Evolutionary conservation across 345 rosid genomes (phyloP).

Genomic region (Syzygium jambos): DNA sequence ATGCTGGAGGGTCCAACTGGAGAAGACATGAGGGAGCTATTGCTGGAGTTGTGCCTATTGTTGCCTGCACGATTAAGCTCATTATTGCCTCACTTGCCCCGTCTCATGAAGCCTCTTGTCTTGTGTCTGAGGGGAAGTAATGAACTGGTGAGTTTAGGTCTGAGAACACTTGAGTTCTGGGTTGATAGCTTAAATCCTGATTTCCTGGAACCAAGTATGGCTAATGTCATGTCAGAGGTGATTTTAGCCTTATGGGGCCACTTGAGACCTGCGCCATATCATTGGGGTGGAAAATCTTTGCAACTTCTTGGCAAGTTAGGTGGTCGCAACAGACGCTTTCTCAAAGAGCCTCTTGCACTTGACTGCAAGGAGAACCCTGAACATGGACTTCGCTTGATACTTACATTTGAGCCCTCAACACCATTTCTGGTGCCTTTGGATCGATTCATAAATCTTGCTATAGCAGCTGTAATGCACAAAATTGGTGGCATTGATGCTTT

Average conservation of each 20-base stretch:
- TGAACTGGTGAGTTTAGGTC: constrained; percentile 82
- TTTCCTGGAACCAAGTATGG: constrained; percentile 97
- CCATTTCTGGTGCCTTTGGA: constrained; percentile 94
- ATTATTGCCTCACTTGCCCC: constrained; percentile 81
- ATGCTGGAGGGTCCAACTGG: constrained; percentile 98
- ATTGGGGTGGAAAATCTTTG: constrained; percentile 89
- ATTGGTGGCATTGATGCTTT: constrained; percentile 59
- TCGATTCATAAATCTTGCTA: constrained; percentile 92
- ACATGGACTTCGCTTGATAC: constrained; percentile 94
- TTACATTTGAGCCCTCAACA: constrained; percentile 91
- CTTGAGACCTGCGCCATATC: constrained; percentile 87
- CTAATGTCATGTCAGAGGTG: constrained; percentile 94
- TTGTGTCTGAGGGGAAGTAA: constrained; percentile 76
- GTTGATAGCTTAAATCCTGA: constrained; percentile 99
- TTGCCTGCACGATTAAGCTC: constrained; percentile 98
- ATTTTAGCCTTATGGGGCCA: constrained; percentile 97
- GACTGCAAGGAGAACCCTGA: constrained; percentile 99
- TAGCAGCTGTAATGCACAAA: constrained; percentile 71
- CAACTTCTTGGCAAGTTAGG: constrained; percentile 98
- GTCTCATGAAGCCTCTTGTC: constrained; percentile 94
- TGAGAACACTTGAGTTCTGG: constrained; percentile 98
- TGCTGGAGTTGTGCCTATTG: constrained; percentile 86
- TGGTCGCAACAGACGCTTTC: constrained; percentile 94
- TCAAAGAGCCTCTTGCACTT: constrained; percentile 93
- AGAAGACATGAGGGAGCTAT: constrained; percentile 86